Percentiles rank a stretch among this genome's conserved stretches.
phyloP scores from a whole-genome alignment of 108 stramenopile species.

The Fragilariopsis cylindrus region DNA sequence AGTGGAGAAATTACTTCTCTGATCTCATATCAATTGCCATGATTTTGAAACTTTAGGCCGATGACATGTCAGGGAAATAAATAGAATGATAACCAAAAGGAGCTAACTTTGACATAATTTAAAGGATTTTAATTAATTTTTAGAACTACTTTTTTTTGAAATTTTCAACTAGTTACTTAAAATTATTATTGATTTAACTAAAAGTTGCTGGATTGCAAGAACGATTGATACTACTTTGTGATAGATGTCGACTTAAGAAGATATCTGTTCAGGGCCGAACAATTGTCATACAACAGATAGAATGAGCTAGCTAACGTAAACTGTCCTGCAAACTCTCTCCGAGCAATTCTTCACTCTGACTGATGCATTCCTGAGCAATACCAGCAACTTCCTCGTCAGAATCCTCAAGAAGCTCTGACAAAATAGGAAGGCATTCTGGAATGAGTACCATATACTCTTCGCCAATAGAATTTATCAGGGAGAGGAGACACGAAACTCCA shows the following conservation, averaged over 20 bases:
- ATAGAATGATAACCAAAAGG: too few species aligned
- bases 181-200: too few species aligned
- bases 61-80: too few species aligned
- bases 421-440: conserved; percentile 87
- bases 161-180: too few species aligned
- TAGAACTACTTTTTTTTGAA: too few species aligned
- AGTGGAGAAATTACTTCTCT: conserved; percentile 55
- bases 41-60: background rate
- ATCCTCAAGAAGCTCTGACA: conserved; percentile 87
- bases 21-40: conserved; percentile 31
- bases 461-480: conserved; percentile 79
- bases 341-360: conserved; percentile 80
- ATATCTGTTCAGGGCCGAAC: background rate
- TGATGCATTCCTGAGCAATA: conserved; percentile 78
- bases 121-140: too few species aligned
- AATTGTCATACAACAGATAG: background rate
- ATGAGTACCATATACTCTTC: conserved; percentile 93
- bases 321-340: conserved; percentile 85
- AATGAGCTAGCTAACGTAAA: conserved; percentile 43
- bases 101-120: too few species aligned
- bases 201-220: too few species aligned
- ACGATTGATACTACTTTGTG: too few species aligned
- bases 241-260: too few species aligned
- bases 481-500: conserved; percentile 73
- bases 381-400: conserved; percentile 76